A percentile compares a stretch with the other conserved stretches of the same genome.
These are phyloP conservation scores for Prunus mira DNA, from an alignment of 306 rosid genomes.

Conservation along the genomic window DNA sequence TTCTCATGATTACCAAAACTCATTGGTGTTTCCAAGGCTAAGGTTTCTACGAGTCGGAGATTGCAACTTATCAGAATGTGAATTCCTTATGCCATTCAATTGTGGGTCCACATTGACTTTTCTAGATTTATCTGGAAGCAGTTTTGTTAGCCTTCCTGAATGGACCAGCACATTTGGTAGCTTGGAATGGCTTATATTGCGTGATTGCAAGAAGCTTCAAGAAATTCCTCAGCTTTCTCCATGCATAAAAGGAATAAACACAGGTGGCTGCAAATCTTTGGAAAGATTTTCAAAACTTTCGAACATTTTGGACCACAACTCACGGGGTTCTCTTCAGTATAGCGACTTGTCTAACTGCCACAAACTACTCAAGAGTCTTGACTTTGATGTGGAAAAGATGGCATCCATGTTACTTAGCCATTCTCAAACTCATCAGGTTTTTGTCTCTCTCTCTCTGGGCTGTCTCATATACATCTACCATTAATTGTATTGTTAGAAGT, in stretches of 20 bases:
- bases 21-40: background rate
- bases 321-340: background rate
- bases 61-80: background rate
- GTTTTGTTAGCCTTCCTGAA: slow-evolving; percentile 2
- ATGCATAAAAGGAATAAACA: background rate
- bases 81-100: background rate
- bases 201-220: background rate
- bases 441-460: no score
- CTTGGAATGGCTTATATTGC: background rate
- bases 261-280: background rate
- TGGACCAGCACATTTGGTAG: background rate
- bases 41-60: background rate
- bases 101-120: background rate
- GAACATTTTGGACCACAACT: background rate
- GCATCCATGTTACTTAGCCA: background rate
- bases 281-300: background rate
- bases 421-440: no score
- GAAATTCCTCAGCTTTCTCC: background rate
- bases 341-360: background rate
- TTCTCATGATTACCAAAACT: background rate
- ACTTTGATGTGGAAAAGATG: background rate
- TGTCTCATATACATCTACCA: no score
- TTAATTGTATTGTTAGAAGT: no score
- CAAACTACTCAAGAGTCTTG: background rate
- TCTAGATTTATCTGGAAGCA: slow-evolving; percentile 4